Conservation (phyloP, 129 eudicot genomes). For the Heracleum sosnowskyi region DNA sequence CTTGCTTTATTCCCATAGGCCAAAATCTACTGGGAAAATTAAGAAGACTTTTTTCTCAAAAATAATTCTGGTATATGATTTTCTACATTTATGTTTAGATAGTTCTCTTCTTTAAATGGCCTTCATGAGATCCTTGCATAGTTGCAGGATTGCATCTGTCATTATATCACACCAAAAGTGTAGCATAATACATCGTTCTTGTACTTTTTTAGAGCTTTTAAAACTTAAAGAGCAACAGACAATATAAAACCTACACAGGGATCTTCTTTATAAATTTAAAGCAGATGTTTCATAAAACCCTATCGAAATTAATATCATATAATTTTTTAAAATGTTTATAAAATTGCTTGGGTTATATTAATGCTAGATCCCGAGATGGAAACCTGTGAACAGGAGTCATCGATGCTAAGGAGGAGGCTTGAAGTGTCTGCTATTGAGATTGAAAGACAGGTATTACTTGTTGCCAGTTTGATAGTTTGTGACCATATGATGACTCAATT, state of each 20-base stretch:
- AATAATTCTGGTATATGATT: not conserved
- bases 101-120: not conserved
- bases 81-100: not conserved
- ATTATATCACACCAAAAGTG: not conserved
- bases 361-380: constrained; percentile 60
- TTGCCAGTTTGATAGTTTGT: not conserved
- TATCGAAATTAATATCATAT: not conserved
- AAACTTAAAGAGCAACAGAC: not conserved
- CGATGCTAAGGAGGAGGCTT: constrained; percentile 62
- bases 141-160: not conserved
- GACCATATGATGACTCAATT: not conserved
- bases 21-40: not conserved
- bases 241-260: not conserved
- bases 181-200: not conserved
- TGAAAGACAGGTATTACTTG: constrained; percentile 68
- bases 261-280: not conserved
- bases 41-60: not conserved
- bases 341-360: constrained; percentile 10
- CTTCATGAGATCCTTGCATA: not conserved
- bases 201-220: not conserved
- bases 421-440: constrained; percentile 74
- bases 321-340: not conserved
- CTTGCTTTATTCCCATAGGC: not conserved
- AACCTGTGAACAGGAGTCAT: constrained; percentile 64
- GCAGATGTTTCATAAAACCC: not conserved